Percentiles rank a stretch among this genome's conserved stretches.
Evolutionary conservation across 495 filamentous ascomycete genomes (phyloP).

Genomic region (Aspergillus sparsus): DNA sequence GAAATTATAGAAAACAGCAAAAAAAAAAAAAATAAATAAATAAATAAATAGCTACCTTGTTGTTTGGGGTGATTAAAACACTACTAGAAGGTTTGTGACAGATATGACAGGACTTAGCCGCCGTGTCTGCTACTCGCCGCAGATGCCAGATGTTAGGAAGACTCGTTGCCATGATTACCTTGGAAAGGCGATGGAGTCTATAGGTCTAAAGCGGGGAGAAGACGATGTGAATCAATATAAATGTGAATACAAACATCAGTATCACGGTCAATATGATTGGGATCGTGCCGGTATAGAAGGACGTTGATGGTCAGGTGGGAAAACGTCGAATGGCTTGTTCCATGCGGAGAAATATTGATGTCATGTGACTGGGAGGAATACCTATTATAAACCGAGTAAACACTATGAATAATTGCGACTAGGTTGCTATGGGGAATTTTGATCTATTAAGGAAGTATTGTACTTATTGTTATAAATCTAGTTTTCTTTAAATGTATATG

Average conservation of each 20-base stretch:
- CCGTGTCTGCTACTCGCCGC: constrained; percentile 82
- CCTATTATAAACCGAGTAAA: background rate
- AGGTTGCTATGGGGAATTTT: no score
- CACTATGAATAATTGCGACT: background rate
- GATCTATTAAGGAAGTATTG: no score
- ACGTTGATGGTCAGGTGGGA: background rate
- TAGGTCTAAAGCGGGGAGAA: background rate
- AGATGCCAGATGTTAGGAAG: constrained; percentile 84
- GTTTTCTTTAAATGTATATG: no score
- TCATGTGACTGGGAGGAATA: constrained; percentile 22
- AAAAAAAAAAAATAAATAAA: no score
- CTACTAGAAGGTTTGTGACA: constrained; percentile 87
- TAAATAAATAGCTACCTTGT: constrained; percentile 73
- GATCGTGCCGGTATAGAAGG: background rate
- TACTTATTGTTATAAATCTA: no score
- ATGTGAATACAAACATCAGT: no score
- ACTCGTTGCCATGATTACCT: constrained; percentile 41
- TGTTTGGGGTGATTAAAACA: constrained; percentile 87
- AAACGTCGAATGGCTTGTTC: constrained; percentile 10
- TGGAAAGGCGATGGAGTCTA: background rate
- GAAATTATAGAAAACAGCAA: no score
- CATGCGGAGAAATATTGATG: constrained; percentile 20
- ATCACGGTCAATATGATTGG: background rate
- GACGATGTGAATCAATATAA: no score
- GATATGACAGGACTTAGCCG: constrained; percentile 79